These are phyloP conservation scores for Pichia sp. DNA, from an alignment of 1,139 yeast species.

Conservation along the genomic window DNA sequence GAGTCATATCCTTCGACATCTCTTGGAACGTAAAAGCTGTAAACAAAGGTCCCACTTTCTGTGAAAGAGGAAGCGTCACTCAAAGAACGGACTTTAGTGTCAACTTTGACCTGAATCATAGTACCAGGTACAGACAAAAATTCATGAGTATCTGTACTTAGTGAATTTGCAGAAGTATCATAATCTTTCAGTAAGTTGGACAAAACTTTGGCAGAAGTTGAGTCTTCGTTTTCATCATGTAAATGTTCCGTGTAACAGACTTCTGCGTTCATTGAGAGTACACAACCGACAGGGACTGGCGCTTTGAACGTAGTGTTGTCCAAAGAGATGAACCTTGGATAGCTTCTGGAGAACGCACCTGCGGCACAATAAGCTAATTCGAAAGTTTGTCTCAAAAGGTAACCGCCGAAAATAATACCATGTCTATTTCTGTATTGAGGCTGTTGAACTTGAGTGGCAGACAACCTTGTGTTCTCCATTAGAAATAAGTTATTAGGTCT, in stretches of 20 bases:
- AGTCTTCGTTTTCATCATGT: slow-evolving; percentile 37
- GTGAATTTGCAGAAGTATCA: slow-evolving; percentile 51
- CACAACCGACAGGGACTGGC: slow-evolving; percentile 94
- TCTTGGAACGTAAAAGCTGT: slow-evolving; percentile 79
- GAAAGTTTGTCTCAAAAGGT: slow-evolving; percentile 82
- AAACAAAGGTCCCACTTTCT: slow-evolving; percentile 82
- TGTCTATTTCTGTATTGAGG: slow-evolving; percentile 95
- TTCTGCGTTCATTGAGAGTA: slow-evolving; percentile 71
- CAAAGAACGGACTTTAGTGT: slow-evolving; percentile 67
- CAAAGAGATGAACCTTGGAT: slow-evolving; percentile 82
- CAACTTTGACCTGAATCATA: slow-evolving; percentile 82
- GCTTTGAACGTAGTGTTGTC: slow-evolving; percentile 89
- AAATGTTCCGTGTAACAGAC: slow-evolving; percentile 81
- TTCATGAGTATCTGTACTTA: slow-evolving; percentile 51
- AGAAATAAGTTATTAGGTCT: slow-evolving; percentile 47
- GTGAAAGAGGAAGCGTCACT: slow-evolving; percentile 51
- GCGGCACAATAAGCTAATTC: slow-evolving; percentile 91
- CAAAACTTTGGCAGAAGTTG: slow-evolving; percentile 35
- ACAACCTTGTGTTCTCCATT: slow-evolving; percentile 67
- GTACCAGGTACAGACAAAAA: slow-evolving; percentile 79
- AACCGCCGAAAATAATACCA: slow-evolving; percentile 93
- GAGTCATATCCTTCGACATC: slow-evolving; percentile 38
- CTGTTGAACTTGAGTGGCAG: slow-evolving; percentile 85
- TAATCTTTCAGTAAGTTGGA: slow-evolving; percentile 35
- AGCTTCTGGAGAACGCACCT: slow-evolving; percentile 77